These are phyloP conservation scores for Thraustochytrium striatum DNA, from an alignment of 352 stramenopile genomes.

Conservation along the genomic window DNA sequence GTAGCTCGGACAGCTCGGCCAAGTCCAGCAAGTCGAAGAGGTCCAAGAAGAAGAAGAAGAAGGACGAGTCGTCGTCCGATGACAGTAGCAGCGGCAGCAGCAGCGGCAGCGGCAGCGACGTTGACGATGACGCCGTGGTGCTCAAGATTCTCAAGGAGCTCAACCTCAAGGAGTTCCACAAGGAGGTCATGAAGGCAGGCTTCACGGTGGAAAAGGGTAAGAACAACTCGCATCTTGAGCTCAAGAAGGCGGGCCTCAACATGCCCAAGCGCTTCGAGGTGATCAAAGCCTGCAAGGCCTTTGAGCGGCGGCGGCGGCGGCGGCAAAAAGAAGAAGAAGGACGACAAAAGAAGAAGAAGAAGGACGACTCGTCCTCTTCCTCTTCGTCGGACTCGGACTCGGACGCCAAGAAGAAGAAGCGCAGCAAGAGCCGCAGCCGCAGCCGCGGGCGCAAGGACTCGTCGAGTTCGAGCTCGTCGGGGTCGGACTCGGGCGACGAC, in stretches of 20 bases:
- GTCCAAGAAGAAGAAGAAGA: too few species aligned
- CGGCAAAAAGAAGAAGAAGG: not conserved
- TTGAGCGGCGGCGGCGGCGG: not conserved
- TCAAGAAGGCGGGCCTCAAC: not conserved
- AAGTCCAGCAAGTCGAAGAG: not conserved
- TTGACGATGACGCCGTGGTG: not conserved
- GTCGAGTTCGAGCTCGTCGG: not conserved
- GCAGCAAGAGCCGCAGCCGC: not conserved
- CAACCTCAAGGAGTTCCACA: conserved; percentile 10
- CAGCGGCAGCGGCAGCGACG: not conserved
- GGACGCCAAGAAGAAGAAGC: not conserved
- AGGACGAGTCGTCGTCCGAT: not conserved
- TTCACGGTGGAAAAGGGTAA: conserved; percentile 21
- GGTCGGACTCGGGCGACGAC: not conserved
- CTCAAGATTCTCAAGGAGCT: not conserved
- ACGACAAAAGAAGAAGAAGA: not conserved
- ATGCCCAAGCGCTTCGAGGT: conserved; percentile 9
- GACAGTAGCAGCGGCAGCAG: not conserved
- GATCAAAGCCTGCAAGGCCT: conserved; percentile 19
- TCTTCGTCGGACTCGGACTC: not conserved
- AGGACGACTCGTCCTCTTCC: not conserved
- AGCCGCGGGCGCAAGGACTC: not conserved
- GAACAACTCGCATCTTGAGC: not conserved
- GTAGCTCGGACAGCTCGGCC: not conserved
- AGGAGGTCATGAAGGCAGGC: not conserved